These are phyloP conservation scores for Tricholoma furcatifolium DNA, from an alignment of 768 basidiomycete species.

Conservation along the genomic window DNA sequence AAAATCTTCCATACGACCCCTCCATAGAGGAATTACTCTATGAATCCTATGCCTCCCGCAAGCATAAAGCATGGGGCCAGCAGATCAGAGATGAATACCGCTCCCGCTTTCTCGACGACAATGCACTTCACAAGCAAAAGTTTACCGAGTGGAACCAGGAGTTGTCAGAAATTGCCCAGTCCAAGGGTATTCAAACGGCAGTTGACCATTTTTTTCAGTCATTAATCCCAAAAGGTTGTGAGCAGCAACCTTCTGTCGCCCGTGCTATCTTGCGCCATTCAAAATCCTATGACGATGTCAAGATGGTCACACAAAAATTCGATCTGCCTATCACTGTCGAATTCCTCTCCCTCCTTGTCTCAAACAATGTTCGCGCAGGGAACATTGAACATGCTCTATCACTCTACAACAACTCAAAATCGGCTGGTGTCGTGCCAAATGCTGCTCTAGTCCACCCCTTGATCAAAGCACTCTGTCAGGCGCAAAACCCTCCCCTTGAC, in stretches of 20 bases:
- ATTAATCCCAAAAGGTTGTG: constrained; percentile 31
- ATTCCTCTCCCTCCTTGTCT: constrained; percentile 58
- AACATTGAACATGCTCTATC: constrained; percentile 40
- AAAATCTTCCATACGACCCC: constrained; percentile 43
- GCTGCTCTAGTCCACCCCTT: constrained; percentile 54
- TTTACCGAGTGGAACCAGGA: constrained; percentile 12
- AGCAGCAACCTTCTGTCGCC: constrained; percentile 28
- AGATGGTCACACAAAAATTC: constrained; percentile 39
- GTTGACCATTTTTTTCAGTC: constrained; percentile 30
- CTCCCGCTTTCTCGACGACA: constrained; percentile 20
- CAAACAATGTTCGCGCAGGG: constrained; percentile 42
- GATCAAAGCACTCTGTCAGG: constrained; percentile 47
- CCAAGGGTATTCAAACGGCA: constrained; percentile 30
- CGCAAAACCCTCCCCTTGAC: constrained; percentile 35
- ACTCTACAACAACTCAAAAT: constrained; percentile 48
- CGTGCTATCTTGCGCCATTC: constrained; percentile 43
- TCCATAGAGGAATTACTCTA: constrained; percentile 39
- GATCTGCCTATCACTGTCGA: constrained; percentile 35
- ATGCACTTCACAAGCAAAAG: constrained; percentile 15
- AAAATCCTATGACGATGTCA: constrained; percentile 39
- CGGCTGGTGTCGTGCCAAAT: constrained; percentile 44
- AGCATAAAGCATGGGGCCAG: constrained; percentile 32
- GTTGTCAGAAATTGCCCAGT: constrained; percentile 19
- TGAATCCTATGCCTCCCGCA: constrained; percentile 41
- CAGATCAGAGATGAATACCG: constrained; percentile 39